These are phyloP conservation scores for Penicillium vulpinum DNA, from an alignment of 2,329 filamentous ascomycete species.

Conservation along the genomic window DNA sequence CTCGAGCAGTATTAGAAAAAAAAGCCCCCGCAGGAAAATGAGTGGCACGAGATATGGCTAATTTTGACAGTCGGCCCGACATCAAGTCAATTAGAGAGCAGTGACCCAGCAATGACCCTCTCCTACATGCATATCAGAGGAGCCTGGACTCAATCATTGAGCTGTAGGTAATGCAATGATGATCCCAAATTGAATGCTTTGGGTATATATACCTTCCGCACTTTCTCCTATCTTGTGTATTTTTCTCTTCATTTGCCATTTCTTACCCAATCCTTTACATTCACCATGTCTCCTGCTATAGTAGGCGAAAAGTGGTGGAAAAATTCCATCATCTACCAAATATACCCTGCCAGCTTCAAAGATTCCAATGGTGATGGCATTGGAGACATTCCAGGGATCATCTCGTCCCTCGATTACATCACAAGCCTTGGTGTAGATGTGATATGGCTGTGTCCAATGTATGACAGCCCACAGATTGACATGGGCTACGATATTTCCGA, in stretches of 20 bases:
- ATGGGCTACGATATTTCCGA: constrained; percentile 69
- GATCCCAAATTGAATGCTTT: not conserved
- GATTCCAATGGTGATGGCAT: constrained; percentile 60
- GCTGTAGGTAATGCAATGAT: not conserved
- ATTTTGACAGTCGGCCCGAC: constrained; percentile 4
- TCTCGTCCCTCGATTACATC: constrained; percentile 63
- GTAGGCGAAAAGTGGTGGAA: constrained; percentile 37
- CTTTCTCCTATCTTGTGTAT: not conserved
- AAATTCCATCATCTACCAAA: constrained; percentile 38
- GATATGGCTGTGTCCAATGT: constrained; percentile 68
- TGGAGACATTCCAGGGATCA: constrained; percentile 64
- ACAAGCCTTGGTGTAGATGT: constrained; percentile 62
- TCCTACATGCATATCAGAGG: not conserved
- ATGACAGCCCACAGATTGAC: constrained; percentile 63
- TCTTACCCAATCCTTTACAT: not conserved
- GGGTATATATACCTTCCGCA: not conserved
- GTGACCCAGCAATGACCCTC: not conserved
- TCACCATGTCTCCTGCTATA: constrained; percentile 5
- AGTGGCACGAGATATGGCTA: not conserved
- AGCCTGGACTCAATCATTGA: not conserved
- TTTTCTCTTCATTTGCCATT: not conserved
- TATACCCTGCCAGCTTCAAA: constrained; percentile 41
- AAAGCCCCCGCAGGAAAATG: not conserved
- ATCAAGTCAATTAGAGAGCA: constrained; percentile 3
- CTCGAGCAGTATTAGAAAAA: not conserved